Base-by-base conservation (phyloP, 1,284 basidiomycete genomes). In the Sparassis latifolia region DNA sequence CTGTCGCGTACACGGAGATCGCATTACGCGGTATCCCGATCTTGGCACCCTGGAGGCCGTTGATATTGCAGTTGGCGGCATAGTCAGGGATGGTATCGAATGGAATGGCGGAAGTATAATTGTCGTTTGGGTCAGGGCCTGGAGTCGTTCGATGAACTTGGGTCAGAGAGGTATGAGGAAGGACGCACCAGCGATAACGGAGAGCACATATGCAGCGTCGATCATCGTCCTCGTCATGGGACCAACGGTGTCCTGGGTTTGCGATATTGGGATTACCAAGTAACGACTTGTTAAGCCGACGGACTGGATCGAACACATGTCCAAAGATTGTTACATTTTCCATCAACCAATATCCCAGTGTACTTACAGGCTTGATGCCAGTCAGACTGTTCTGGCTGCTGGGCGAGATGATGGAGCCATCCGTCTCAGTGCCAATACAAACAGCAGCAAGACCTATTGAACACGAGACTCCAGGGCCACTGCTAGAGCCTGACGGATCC, bases 401-500 rank as follows among this genome's bases (percentile, higher is more conserved):
- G 12, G 66, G 70, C 40, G 74, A 78, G 7, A 74, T 73, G 49
- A 85, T 84, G 48, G 79, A 82, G 6, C 83, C 81, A 56, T 83
- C 78, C 2, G 84, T 86, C 62, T 88, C 85, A 1, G 76, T 73
- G 0, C 85, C 85, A 0, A 88, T 69, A 0, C 82, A 68, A 0
- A 74, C 78, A 2, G 82, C 72, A 4, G 75, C 69, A 4, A 88
- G 72, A 3, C 84, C 84, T 27, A 86, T 82, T 0, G 83, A 77
- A 1, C 75, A 70, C 29, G 77, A 75, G 27, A 86, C 73, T 0
- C 75, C 85, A 33, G 79, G 80, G 2, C 85, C 85, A 3, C 81
- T 78, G 2, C 80, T 83, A 0, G 81, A 84, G 2, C 84, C 83
- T 50, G 77, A 80, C 0, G 85, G 82, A 56, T 84, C 74, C 0